Conservation (phyloP, 257 asterid species). For the Solanum appendiculatum region DNA sequence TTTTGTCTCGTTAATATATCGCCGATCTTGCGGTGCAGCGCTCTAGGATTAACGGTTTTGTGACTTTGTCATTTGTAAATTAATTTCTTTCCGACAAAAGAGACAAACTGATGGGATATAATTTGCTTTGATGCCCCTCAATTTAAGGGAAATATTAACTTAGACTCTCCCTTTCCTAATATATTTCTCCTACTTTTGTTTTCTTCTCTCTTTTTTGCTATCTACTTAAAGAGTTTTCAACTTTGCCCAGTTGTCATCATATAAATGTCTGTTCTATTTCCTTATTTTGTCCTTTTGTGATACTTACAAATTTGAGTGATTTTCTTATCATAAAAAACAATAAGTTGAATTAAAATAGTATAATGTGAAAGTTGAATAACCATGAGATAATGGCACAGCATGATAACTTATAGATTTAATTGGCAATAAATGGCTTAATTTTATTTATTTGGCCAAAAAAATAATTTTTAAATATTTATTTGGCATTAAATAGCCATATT, state of each 20-base stretch:
- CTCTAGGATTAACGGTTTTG: neutral
- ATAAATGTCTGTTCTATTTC: neutral
- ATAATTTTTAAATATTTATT: too few species aligned
- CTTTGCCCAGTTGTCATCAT: neutral
- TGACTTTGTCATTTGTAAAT: neutral
- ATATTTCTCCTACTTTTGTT: neutral
- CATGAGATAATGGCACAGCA: too few species aligned
- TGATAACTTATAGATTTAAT: too few species aligned
- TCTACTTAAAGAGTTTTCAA: neutral
- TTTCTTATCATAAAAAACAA: neutral
- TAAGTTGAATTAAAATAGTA: too few species aligned
- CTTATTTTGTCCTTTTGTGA: rapidly evolving
- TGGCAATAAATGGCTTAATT: too few species aligned
- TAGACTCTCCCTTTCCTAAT: neutral
- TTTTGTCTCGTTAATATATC: conserved; percentile 17
- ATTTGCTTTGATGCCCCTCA: neutral
- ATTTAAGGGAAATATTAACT: neutral
- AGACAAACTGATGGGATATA: neutral
- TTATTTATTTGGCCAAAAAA: too few species aligned
- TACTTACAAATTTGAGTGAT: neutral
- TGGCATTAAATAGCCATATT: too few species aligned
- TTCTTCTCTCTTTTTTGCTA: neutral
- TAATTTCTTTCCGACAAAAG: conserved; percentile 1
- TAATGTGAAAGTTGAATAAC: neutral
- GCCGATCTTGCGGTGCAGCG: neutral